Evolutionary conservation across 2,329 filamentous ascomycete species (phyloP), one percentile per base, ranked within the genome.

Genomic region (Aplosporella prunicola): DNA sequence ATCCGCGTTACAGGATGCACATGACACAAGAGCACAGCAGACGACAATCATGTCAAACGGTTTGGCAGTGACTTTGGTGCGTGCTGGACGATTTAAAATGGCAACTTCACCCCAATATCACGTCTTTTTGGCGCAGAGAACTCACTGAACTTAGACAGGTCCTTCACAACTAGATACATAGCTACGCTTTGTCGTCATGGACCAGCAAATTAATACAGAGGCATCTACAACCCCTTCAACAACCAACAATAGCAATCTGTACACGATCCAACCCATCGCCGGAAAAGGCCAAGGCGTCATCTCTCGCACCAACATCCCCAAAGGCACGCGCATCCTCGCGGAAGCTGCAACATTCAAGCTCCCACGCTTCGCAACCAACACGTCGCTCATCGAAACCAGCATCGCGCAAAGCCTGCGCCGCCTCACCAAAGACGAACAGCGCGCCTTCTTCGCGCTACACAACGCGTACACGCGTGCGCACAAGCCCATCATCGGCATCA

Each of bases 201-300:
- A n/a, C n/a, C n/a, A n/a, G n/a, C n/a, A n/a, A n/a, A n/a, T n/a
- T n/a, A n/a, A n/a, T n/a, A n/a, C n/a, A n/a, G n/a, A n/a, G n/a
- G n/a, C n/a, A n/a, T n/a, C n/a, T n/a, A n/a, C n/a, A n/a, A n/a
- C n/a, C n/a, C n/a, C 9, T 3, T 10, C 28, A 17, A 30, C 16
- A 5, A 17, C 10, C 9, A 17, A n/a, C 7, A 5, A 17, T 15
- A 9, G 20, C 11, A 20, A 11, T 4, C 9, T 30, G 5, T 30
- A 30, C 10, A 5, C 16, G 6, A 14, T 30, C 16, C n/a, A 20
- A 15, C 8, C 14, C 8, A 30, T 30, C 27, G 8, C 27, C 14
- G 58, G 52, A 13, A 63, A 59, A 49, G 63, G 64, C 2, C 57
- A 56, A 53, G 61, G 62, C 6, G 50, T 68, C 5, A 42, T 67